These are phyloP conservation scores for Scenedesmus sp. DNA, from an alignment of 163 green algal genomes.

Conservation along the genomic window DNA sequence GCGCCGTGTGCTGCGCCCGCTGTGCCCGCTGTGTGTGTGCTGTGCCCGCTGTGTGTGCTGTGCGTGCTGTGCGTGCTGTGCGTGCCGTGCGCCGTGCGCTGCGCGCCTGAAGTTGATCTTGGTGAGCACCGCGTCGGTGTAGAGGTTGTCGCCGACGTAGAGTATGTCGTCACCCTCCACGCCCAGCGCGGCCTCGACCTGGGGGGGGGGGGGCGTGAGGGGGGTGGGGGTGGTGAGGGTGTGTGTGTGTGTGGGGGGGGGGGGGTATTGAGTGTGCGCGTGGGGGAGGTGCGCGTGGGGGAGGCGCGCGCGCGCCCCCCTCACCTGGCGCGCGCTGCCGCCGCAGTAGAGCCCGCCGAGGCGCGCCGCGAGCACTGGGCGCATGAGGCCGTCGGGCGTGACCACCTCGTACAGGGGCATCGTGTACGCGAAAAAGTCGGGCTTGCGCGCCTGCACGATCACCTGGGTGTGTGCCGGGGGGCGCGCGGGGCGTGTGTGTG, in stretches of 20 bases:
- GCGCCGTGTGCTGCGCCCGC: too few species aligned
- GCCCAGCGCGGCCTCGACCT: slow-evolving; percentile 86
- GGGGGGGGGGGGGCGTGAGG: not conserved
- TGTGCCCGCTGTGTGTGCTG: too few species aligned
- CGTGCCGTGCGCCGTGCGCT: too few species aligned
- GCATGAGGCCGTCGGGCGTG: slow-evolving; percentile 91
- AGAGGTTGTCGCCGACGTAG: slow-evolving; percentile 94
- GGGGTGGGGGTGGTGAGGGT: slow-evolving; percentile 10
- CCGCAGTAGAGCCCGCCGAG: slow-evolving; percentile 86
- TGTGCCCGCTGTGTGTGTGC: not conserved
- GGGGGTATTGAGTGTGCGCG: too few species aligned
- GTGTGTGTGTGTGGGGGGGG: too few species aligned
- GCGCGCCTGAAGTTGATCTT: slow-evolving; percentile 88
- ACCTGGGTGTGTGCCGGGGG: slow-evolving; percentile 57
- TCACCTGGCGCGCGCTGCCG: slow-evolving; percentile 61
- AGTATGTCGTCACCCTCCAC: slow-evolving; percentile 91
- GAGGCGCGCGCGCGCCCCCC: not conserved
- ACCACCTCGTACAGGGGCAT: slow-evolving; percentile 93
- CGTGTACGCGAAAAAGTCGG: slow-evolving; percentile 87
- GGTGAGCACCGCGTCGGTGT: slow-evolving; percentile 88
- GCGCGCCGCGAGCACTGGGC: slow-evolving; percentile 72
- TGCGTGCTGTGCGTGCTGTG: not conserved
- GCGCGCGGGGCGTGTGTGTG: not conserved
- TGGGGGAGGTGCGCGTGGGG: too few species aligned
- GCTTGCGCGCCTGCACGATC: slow-evolving; percentile 87